These are phyloP conservation scores for Graphilbum ipis-grandicollis DNA, from an alignment of 2,329 filamentous ascomycete species.

Conservation along the genomic window DNA sequence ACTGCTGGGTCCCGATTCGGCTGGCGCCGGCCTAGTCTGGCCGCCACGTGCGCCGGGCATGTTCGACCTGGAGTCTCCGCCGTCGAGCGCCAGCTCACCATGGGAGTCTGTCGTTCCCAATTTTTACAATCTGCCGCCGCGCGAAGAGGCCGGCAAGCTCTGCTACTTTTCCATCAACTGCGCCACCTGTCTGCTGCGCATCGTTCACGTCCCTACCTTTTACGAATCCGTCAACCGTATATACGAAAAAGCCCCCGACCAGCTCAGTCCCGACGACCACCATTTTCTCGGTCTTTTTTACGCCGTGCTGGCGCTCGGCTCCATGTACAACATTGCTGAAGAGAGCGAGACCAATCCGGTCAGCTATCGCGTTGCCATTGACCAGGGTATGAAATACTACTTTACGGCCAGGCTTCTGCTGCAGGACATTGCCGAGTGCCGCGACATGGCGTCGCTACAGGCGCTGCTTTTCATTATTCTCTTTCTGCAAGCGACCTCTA, in stretches of 20 bases:
- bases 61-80: constrained; percentile 51
- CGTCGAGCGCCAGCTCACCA: constrained; percentile 45
- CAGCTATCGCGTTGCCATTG: constrained; percentile 31
- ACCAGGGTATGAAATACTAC: constrained; percentile 59
- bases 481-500: constrained; percentile 64
- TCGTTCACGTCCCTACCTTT: constrained; percentile 70
- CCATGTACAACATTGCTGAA: constrained; percentile 48
- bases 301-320: constrained; percentile 53
- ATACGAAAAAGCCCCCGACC: constrained; percentile 51
- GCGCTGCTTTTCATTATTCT: constrained; percentile 64
- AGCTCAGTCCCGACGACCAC: constrained; percentile 45
- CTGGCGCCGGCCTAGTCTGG: constrained; percentile 35
- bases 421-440: constrained; percentile 48
- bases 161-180: constrained; percentile 39
- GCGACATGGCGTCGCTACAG: constrained; percentile 58
- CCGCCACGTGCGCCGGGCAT: constrained; percentile 29
- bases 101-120: constrained; percentile 34
- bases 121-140: constrained; percentile 52
- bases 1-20: constrained; percentile 48
- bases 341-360: constrained; percentile 28
- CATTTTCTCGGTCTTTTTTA: constrained; percentile 56
- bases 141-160: constrained; percentile 33
- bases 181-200: constrained; percentile 42
- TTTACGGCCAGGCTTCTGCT: constrained; percentile 48
- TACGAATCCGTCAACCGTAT: constrained; percentile 60